These are phyloP conservation scores for Pseudozyma pruni DNA, from an alignment of 1,284 basidiomycete species.

Conservation along the genomic window DNA sequence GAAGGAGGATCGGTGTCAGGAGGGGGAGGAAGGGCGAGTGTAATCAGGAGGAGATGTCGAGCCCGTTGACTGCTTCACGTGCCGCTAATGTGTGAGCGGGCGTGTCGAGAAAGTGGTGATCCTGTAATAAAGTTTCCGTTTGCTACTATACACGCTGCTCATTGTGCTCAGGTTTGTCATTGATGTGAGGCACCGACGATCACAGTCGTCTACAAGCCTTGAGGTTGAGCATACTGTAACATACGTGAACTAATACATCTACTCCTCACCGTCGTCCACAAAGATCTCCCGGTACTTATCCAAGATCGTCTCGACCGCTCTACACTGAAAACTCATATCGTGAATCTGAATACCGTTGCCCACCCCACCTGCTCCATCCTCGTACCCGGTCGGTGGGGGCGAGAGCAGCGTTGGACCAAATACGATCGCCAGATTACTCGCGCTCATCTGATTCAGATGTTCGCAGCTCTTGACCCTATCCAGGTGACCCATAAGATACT, in stretches of 20 bases:
- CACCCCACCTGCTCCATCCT: background rate
- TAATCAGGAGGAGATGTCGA: constrained; percentile 10
- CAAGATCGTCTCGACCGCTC: constrained; percentile 66
- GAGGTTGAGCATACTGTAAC: too few relatives aligned
- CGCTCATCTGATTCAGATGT: constrained; percentile 86
- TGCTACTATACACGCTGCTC: too few relatives aligned
- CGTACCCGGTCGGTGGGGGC: constrained; percentile 45
- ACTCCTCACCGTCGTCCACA: constrained; percentile 58
- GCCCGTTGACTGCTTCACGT: too few relatives aligned
- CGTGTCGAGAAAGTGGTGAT: too few relatives aligned
- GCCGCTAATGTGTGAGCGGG: too few relatives aligned
- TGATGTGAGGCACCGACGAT: too few relatives aligned
- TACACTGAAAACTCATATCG: constrained; percentile 65
- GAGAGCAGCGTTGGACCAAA: constrained; percentile 87
- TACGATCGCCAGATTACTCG: constrained; percentile 92
- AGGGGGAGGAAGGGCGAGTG: constrained; percentile 23
- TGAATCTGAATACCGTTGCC: constrained; percentile 53
- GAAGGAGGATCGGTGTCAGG: constrained; percentile 9
- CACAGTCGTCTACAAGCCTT: too few relatives aligned
- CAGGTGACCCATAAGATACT: constrained; percentile 93
- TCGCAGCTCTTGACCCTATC: constrained; percentile 70
- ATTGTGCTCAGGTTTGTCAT: too few relatives aligned
- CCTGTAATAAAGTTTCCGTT: too few relatives aligned
- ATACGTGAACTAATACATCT: background rate
- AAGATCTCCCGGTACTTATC: constrained; percentile 65